Conservation (phyloP, 768 basidiomycete species). For the Lactifluus piperatus region DNA sequence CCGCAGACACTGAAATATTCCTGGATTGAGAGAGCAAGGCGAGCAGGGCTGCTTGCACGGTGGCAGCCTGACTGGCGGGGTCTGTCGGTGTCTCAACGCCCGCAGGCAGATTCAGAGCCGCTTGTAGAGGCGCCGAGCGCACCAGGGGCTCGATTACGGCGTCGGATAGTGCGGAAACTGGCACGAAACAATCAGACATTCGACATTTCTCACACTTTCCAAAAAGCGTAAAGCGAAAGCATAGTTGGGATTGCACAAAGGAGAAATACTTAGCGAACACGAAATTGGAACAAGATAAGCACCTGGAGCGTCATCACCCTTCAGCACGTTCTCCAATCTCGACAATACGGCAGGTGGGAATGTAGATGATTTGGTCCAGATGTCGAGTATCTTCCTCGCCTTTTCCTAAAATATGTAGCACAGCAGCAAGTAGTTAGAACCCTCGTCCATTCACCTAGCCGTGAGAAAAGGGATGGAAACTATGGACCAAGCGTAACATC, state of each 20-base stretch:
- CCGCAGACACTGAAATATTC: conserved; percentile 31
- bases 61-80: conserved; percentile 20
- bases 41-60: conserved; percentile 57
- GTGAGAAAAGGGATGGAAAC: conserved; percentile 25
- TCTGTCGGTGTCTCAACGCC: conserved; percentile 26
- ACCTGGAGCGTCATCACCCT: conserved; percentile 66
- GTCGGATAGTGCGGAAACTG: conserved; percentile 19
- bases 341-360: conserved; percentile 73
- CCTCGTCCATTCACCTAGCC: conserved; percentile 35
- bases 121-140: conserved; percentile 15
- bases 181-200: conserved; percentile 36
- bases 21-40: conserved; percentile 64
- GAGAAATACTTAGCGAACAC: conserved; percentile 78
- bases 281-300: conserved; percentile 59
- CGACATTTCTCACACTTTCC: conserved; percentile 51
- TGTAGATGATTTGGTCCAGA: conserved; percentile 88
- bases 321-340: conserved; percentile 62
- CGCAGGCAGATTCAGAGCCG: conserved; percentile 16
- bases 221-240: conserved; percentile 37
- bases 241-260: conserved; percentile 58
- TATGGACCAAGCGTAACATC: conserved; percentile 21
- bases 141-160: conserved; percentile 17
- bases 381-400: conserved; percentile 93
- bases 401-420: conserved; percentile 71
- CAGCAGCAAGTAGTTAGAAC: conserved; percentile 20